Conservation (phyloP, 169 alveolate genomes). For the Cyclospora cayetanensis region DNA sequence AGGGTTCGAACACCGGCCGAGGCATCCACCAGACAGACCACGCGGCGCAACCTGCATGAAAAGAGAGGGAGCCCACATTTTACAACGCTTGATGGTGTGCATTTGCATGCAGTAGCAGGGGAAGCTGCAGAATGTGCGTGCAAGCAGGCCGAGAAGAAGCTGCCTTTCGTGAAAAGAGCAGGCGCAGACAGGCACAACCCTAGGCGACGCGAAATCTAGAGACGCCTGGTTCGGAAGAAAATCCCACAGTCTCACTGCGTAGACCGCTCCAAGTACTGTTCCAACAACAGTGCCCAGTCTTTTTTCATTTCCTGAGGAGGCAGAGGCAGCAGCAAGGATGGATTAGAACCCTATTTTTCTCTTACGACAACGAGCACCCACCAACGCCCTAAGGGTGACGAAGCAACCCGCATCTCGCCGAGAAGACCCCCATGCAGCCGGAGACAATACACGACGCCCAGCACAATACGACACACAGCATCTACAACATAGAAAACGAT, state of each 20-base stretch:
- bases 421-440: too few species aligned
- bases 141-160: conserved; percentile 34
- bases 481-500: too few species aligned
- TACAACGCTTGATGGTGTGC: not conserved
- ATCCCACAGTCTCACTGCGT: conserved; percentile 73
- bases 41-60: conserved; percentile 78
- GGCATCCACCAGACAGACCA: conserved; percentile 82
- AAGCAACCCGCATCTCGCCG: too few species aligned
- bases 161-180: conserved; percentile 64
- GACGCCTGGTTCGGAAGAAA: too few species aligned
- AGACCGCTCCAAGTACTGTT: conserved; percentile 76
- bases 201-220: too few species aligned
- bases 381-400: too few species aligned
- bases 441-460: too few species aligned
- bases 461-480: too few species aligned
- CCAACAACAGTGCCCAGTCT: conserved; percentile 83
- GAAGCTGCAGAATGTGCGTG: not conserved
- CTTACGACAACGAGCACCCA: too few species aligned
- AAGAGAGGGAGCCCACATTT: not conserved
- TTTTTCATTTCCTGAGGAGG: conserved; percentile 72
- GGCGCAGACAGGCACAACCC: too few species aligned
- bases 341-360: too few species aligned
- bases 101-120: not conserved
- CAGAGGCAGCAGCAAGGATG: conserved; percentile 20
- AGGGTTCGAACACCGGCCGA: conserved; percentile 80